phyloP scores from a whole-genome alignment of 2,329 filamentous ascomycete species.

The Venturia effusa region DNA sequence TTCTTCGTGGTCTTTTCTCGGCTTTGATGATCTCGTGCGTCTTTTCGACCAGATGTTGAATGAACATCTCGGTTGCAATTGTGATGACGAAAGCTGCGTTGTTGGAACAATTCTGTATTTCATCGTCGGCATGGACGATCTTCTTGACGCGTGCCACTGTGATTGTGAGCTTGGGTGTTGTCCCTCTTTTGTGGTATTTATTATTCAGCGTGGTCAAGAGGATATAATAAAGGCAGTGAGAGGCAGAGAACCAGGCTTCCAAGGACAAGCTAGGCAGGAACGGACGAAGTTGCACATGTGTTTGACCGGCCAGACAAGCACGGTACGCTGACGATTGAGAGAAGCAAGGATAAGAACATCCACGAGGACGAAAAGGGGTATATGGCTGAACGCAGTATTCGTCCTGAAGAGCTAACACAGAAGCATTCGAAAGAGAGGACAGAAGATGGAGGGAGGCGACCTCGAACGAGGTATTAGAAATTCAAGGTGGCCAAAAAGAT shows the following conservation, averaged over 20 bases:
- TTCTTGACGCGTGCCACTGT: constrained; percentile 91
- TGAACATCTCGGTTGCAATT: constrained; percentile 89
- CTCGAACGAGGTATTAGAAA: neutral
- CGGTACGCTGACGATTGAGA: neutral
- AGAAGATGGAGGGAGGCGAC: neutral
- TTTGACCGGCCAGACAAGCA: neutral
- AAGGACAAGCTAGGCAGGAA: neutral
- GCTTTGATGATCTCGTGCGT: constrained; percentile 80
- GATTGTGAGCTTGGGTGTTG: constrained; percentile 14
- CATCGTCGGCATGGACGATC: constrained; percentile 80
- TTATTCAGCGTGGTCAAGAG: neutral
- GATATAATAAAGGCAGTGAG: neutral
- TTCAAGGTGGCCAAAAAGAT: neutral
- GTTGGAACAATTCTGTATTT: constrained; percentile 77
- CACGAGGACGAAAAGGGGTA: neutral
- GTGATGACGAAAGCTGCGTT: constrained; percentile 92
- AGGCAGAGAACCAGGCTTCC: constrained; percentile 1
- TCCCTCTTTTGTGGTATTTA: too few species aligned
- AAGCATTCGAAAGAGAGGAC: neutral
- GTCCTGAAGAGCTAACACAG: neutral
- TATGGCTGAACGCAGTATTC: neutral
- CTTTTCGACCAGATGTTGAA: constrained; percentile 80
- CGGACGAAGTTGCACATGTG: neutral
- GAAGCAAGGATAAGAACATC: neutral
- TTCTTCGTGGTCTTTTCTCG: constrained; percentile 83